Evolutionary conservation across 1,139 yeast genomes (phyloP), one percentile per base, ranked within the genome.

Genomic region (Yamadazyma aaseri): DNA sequence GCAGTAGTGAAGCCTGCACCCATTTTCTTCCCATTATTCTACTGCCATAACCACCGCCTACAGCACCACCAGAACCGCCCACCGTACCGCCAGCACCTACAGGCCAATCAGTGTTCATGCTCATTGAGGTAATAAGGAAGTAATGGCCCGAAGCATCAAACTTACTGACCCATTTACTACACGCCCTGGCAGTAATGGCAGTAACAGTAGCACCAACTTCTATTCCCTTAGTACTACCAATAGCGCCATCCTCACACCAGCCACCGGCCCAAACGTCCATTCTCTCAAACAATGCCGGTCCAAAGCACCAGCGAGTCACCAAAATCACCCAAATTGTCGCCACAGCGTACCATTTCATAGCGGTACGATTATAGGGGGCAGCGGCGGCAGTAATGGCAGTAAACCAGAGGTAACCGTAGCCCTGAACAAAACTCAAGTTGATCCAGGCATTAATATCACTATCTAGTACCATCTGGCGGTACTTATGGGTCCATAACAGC

Each of bases 141-240:
- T 71, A 73, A 51, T 81, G 89, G 0, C 89, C 86, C 17, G 86
- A 79, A 1, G 73, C 55, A 50, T 81, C 86, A 42, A 77, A 76
- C 3, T 82, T 83, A 24, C 76, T 72, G 5, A 51, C 52, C 83
- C 86, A 81, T 1, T 40, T 39, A 32, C 30, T 18, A 37, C 56
- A 51, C n/a, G 38, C 23, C 28, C 35, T 7, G 31, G 36, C 38
- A 23, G 34, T 24, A 4, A 18, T 11, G 12, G 20, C 4, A 3
- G 14, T 11, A 6, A 20, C 18, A 10, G 14, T 14, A 4, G 17
- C 30, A 5, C 33, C 44, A 1, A 27, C 23, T 3, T 45, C 45
- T n/a, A n/a, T n/a, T n/a, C n/a, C n/a, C n/a, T n/a, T 11, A 10
- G 22, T 3, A 3, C n/a, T 11, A 5, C 18, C 16, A 10, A 11